Evolutionary conservation across 139 green algal species (phyloP), one percentile per base, ranked within the genome.

Genomic region (Chlamydomonas asymmetrica): DNA sequence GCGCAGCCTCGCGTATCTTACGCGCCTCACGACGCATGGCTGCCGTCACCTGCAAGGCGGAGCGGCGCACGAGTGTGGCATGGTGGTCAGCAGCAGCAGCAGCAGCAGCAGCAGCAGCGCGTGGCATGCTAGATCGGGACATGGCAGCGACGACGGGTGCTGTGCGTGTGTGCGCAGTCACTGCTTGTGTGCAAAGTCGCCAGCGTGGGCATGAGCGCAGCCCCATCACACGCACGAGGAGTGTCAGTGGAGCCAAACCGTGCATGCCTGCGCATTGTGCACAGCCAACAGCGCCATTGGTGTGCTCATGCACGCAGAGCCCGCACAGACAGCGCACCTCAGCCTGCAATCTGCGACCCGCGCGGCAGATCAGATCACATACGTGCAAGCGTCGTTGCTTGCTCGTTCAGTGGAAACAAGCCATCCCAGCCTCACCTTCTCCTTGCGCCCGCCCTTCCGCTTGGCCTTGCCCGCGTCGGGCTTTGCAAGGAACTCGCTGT

Each of bases 21-120:
- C 88, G 75, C 8, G 84, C 86, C 43, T 82, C 80, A 8, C 91
- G 81, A 65, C 82, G 82, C 85, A 90, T 90, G 80, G 88, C 85
- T 6, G 85, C 85, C 1, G 85, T 90, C 39, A 90, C 85, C 82
- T 90, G 73, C 29, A 23, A 8, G 29, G 48, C 37, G 37, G 39
- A 37, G 64, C 74, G 45, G 31, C 27, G 34, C 66, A 6, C 20
- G 5, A 32, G 35, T 35, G 37, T 49, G 16, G 10, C 0, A 34
- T 45, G 25, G 10, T 5, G n/a, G n/a, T n/a, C n/a, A n/a, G n/a
- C n/a, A n/a, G n/a, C n/a, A n/a, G n/a, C n/a, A n/a, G n/a, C n/a
- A n/a, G n/a, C n/a, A n/a, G n/a, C n/a, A n/a, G n/a, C n/a, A n/a
- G n/a, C n/a, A 52, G 7, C 29, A 32, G 4, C 6, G n/a, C 40